Percentiles rank a stretch among this genome's conserved stretches.
phyloP scores from a whole-genome alignment of 2,329 filamentous ascomycete species.

The Coniella vitis region DNA sequence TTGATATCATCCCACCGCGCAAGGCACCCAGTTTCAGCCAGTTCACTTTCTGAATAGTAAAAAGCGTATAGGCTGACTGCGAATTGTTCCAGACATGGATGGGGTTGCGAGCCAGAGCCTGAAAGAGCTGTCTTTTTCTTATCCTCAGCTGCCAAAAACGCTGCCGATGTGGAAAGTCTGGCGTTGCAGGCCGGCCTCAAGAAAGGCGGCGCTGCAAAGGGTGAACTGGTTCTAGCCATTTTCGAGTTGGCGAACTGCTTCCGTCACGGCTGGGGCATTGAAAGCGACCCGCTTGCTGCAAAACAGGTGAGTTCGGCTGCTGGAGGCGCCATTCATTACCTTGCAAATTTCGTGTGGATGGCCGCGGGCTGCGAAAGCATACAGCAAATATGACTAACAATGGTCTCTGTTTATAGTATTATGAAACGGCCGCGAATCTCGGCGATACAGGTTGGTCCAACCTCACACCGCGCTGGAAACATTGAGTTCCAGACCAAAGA shows the following conservation, averaged over 20 bases:
- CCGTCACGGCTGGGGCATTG: slow-evolving; percentile 88
- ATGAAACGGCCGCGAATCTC: slow-evolving; percentile 93
- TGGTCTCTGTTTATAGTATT: slow-evolving; percentile 56
- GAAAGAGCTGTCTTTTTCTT: slow-evolving; percentile 75
- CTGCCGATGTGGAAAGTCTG: slow-evolving; percentile 76
- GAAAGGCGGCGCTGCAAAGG: slow-evolving; percentile 90
- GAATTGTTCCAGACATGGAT: slow-evolving; percentile 64
- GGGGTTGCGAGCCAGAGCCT: slow-evolving; percentile 74
- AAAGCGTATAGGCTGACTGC: slow-evolving; percentile 20
- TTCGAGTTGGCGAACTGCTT: slow-evolving; percentile 93
- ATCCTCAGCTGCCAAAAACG: slow-evolving; percentile 82
- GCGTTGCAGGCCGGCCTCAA: slow-evolving; percentile 82
- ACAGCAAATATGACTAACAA: slow-evolving; percentile 6
- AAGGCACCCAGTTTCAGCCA: not conserved
- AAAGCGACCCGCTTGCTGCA: slow-evolving; percentile 78
- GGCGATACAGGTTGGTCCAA: slow-evolving; percentile 66
- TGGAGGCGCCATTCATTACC: not conserved
- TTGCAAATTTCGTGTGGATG: too few species aligned
- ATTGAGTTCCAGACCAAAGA: slow-evolving; percentile 2
- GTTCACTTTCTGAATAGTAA: not conserved
- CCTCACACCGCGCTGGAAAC: not conserved
- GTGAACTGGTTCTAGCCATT: slow-evolving; percentile 91
- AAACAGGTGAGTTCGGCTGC: slow-evolving; percentile 47
- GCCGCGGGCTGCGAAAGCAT: not conserved
- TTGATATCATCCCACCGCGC: not conserved